phyloP scores from a whole-genome alignment of 1,284 basidiomycete genomes.

The Ganoderma lucidum region DNA sequence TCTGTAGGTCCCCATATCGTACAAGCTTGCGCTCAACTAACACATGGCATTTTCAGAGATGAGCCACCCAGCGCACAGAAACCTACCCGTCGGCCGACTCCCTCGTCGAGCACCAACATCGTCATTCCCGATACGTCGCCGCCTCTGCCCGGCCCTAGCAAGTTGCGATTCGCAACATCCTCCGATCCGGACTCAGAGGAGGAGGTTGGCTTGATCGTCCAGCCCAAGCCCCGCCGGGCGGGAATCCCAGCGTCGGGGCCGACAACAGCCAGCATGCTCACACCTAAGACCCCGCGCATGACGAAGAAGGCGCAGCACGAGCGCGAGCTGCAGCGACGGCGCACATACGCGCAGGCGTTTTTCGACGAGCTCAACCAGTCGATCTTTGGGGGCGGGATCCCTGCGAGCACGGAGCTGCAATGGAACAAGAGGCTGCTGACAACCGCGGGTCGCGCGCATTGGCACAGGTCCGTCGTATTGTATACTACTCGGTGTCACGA shows the following conservation, averaged over 20 bases:
- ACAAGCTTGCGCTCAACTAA: neutral
- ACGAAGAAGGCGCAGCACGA: slow-evolving; percentile 55
- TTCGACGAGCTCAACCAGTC: slow-evolving; percentile 83
- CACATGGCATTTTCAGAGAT: slow-evolving; percentile 42
- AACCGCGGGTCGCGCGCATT: slow-evolving; percentile 82
- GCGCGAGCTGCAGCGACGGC: slow-evolving; percentile 54
- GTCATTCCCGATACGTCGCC: slow-evolving; percentile 3
- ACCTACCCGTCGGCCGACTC: slow-evolving; percentile 44
- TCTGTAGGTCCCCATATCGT: slow-evolving; percentile 47
- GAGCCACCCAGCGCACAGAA: slow-evolving; percentile 56
- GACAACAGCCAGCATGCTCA: slow-evolving; percentile 10
- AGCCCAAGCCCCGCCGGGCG: slow-evolving; percentile 3
- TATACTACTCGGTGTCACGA: neutral
- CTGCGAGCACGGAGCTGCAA: slow-evolving; percentile 64
- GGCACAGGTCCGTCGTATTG: slow-evolving; percentile 62
- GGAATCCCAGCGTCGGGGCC: slow-evolving; percentile 1
- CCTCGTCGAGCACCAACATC: neutral
- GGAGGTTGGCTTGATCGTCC: slow-evolving; percentile 9
- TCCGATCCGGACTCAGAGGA: slow-evolving; percentile 27
- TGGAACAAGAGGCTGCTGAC: slow-evolving; percentile 80
- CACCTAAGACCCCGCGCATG: slow-evolving; percentile 35
- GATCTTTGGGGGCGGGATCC: slow-evolving; percentile 81
- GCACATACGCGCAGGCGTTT: slow-evolving; percentile 69
- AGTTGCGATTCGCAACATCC: slow-evolving; percentile 3
- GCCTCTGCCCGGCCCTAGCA: neutral